Percentiles rank a stretch among this genome's conserved stretches.
Evolutionary conservation across 1,284 basidiomycete species (phyloP).

Genomic region (Acaromyces ingoldii): DNA sequence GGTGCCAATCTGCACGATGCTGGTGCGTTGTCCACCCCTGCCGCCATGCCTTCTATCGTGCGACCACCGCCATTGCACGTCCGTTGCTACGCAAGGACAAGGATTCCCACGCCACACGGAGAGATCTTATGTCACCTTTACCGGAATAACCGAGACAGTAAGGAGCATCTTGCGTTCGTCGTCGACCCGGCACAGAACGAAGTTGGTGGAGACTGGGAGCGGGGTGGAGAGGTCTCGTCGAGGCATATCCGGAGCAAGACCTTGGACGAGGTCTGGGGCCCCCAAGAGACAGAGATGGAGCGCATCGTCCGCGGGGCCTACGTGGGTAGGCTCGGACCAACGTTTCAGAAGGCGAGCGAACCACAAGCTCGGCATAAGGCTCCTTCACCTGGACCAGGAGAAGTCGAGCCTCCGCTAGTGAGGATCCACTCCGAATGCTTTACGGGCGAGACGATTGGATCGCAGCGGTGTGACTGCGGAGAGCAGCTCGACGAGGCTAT

Average conservation of each 20-base stretch:
- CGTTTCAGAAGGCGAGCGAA: conserved; percentile 56
- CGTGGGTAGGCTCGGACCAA: conserved; percentile 69
- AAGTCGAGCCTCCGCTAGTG: conserved; percentile 66
- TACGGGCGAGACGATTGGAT: conserved; percentile 96
- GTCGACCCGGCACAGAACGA: conserved; percentile 61
- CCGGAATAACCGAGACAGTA: conserved; percentile 73
- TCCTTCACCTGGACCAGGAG: conserved; percentile 10
- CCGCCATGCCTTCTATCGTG: conserved; percentile 28
- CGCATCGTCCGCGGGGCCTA: conserved; percentile 91
- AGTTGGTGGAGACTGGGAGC: conserved; percentile 3
- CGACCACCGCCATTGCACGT: conserved; percentile 52
- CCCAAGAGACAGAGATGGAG: conserved; percentile 86
- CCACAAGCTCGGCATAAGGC: conserved; percentile 1
- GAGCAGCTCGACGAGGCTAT: conserved; percentile 97
- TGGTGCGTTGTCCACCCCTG: not conserved
- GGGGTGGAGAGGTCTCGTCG: conserved; percentile 10
- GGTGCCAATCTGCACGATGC: not conserved
- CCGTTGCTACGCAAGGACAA: conserved; percentile 90
- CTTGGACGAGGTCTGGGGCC: conserved; percentile 79
- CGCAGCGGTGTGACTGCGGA: conserved; percentile 97
- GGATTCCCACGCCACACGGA: conserved; percentile 93
- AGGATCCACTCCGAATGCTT: conserved; percentile 98
- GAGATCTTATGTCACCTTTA: conserved; percentile 91
- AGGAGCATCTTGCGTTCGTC: conserved; percentile 97
- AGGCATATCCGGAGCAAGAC: conserved; percentile 68